phyloP scores from a whole-genome alignment of 1,284 basidiomycete genomes.

The Kwoniella shivajii region DNA sequence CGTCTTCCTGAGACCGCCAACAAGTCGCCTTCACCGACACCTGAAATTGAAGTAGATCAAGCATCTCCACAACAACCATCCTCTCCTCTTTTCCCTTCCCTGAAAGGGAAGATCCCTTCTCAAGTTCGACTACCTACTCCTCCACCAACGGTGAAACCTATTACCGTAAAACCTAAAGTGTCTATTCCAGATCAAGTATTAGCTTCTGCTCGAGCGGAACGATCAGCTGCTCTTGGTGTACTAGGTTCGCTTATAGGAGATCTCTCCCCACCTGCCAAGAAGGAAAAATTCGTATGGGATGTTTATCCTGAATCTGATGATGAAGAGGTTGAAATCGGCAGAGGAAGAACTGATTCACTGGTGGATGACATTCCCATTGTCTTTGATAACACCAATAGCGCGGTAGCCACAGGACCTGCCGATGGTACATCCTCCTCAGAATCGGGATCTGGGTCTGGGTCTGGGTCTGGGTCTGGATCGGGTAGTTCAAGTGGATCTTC shows the following conservation, averaged over 20 bases:
- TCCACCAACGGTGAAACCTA: background rate
- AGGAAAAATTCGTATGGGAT: constrained; percentile 20
- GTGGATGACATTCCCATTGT: constrained; percentile 1
- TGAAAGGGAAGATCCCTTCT: background rate
- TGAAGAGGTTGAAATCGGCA: constrained; percentile 21
- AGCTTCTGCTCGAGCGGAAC: constrained; percentile 29
- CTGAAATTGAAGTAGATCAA: background rate
- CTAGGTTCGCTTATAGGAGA: constrained; percentile 36
- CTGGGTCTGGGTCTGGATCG: background rate
- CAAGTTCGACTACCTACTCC: no score
- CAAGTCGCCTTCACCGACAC: background rate
- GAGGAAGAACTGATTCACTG: background rate
- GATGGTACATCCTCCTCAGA: constrained; percentile 8
- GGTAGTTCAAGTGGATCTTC: background rate
- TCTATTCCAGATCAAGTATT: constrained; percentile 28
- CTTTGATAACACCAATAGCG: constrained; percentile 6
- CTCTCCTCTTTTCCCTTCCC: constrained; percentile 12
- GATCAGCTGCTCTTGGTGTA: constrained; percentile 28
- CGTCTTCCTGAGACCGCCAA: constrained; percentile 7
- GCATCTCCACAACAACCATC: background rate
- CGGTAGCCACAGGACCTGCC: background rate
- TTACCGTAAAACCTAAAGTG: background rate
- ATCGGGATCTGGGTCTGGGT: background rate
- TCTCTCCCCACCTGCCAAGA: constrained; percentile 2
- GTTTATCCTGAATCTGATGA: constrained; percentile 32